Evolutionary conservation across 2,329 filamentous ascomycete genomes (phyloP).

Genomic region (Thielaviopsis populi): DNA sequence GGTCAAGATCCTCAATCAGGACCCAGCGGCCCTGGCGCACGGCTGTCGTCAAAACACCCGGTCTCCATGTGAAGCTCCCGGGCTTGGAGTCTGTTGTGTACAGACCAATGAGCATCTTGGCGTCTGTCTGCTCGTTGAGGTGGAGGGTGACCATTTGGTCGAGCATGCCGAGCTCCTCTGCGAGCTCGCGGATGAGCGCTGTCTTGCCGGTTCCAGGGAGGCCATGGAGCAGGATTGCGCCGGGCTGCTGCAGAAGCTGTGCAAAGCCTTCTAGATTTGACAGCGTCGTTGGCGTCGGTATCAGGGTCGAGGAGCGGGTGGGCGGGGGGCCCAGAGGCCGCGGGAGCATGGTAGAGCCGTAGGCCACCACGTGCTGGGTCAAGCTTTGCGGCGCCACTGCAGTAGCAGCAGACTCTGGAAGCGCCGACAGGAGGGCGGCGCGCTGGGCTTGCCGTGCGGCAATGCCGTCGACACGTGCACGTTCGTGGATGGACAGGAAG

Average conservation of each 20-base stretch:
- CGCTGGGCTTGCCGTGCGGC: slow-evolving; percentile 10
- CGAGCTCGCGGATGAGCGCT: slow-evolving; percentile 66
- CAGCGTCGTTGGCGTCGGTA: slow-evolving; percentile 58
- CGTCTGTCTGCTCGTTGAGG: slow-evolving; percentile 94
- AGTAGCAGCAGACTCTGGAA: slow-evolving; percentile 10
- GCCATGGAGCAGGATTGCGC: slow-evolving; percentile 69
- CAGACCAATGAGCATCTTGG: slow-evolving; percentile 86
- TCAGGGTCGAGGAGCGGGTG: slow-evolving; percentile 9
- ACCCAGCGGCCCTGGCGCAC: slow-evolving; percentile 93
- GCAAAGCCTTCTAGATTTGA: slow-evolving; percentile 59
- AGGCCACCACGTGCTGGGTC: slow-evolving; percentile 46
- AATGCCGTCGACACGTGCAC: slow-evolving; percentile 32
- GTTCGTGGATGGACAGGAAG: slow-evolving; percentile 49
- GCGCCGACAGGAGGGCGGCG: slow-evolving; percentile 2
- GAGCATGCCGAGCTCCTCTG: slow-evolving; percentile 62
- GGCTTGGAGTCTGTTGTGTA: slow-evolving; percentile 81
- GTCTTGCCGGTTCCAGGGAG: slow-evolving; percentile 85
- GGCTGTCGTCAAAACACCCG: slow-evolving; percentile 85
- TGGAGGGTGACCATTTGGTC: slow-evolving; percentile 83
- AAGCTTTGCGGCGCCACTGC: slow-evolving; percentile 29
- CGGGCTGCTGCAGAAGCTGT: slow-evolving; percentile 46
- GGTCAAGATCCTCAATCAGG: slow-evolving; percentile 88
- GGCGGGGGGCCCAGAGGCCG: slow-evolving; percentile 34
- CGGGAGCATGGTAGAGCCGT: slow-evolving; percentile 54
- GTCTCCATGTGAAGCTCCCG: slow-evolving; percentile 80